Evolutionary conservation across 257 asterid genomes (phyloP).

Genomic region (Striga asiatica): DNA sequence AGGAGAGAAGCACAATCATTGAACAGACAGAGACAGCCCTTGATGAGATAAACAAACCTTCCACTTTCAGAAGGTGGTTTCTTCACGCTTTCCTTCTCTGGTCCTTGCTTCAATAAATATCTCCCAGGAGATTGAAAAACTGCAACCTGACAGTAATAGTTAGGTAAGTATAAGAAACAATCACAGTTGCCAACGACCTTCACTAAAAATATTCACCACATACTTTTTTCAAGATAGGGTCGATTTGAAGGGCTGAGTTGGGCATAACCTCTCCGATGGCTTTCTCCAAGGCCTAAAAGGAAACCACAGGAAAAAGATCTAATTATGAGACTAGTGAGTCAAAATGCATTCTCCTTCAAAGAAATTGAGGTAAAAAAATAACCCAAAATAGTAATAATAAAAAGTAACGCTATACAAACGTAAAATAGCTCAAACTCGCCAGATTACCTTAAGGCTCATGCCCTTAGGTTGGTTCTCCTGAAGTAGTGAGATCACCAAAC

Average conservation of each 20-base stretch:
- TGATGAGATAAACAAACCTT: slow-evolving; percentile 43
- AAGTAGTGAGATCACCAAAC: slow-evolving; percentile 58
- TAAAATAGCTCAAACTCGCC: slow-evolving; percentile 12
- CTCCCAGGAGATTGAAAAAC: slow-evolving; percentile 70
- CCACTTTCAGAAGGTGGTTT: slow-evolving; percentile 50
- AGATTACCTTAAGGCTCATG: slow-evolving; percentile 72
- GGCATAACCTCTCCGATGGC: slow-evolving; percentile 76
- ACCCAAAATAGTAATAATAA: no score
- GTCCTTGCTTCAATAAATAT: slow-evolving; percentile 66
- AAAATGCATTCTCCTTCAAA: slow-evolving; percentile 11
- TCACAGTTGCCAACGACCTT: background rate
- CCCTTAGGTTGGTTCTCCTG: slow-evolving; percentile 63
- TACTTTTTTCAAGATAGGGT: slow-evolving; percentile 81
- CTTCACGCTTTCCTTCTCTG: slow-evolving; percentile 45
- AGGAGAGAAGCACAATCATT: slow-evolving; percentile 6
- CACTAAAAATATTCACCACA: slow-evolving; percentile 20
- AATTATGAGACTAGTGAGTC: background rate
- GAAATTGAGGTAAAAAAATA: no score
- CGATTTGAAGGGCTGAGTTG: slow-evolving; percentile 53
- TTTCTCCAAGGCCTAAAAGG: slow-evolving; percentile 71
- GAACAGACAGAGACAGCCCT: slow-evolving; percentile 2
- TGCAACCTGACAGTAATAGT: slow-evolving; percentile 50
- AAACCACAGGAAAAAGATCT: slow-evolving; percentile 12
- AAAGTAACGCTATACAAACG: slow-evolving; percentile 11
- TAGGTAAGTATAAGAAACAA: slow-evolving; percentile 14